These are phyloP conservation scores for Suillus lakei DNA, from an alignment of 768 basidiomycete genomes.

Conservation along the genomic window DNA sequence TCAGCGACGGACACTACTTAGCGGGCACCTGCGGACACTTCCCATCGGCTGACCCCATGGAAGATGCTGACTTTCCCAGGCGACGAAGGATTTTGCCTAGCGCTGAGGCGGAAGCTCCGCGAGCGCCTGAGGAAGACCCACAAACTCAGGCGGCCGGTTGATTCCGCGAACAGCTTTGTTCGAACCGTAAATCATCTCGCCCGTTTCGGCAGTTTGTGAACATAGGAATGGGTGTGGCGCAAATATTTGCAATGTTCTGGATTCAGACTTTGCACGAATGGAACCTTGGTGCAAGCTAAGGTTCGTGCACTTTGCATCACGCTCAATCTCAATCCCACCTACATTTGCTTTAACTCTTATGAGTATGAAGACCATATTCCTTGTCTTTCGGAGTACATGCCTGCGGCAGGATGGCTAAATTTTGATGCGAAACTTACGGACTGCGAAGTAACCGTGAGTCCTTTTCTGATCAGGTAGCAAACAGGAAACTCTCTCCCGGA, in stretches of 20 bases:
- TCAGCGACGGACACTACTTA: background rate
- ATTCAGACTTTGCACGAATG: constrained; percentile 4
- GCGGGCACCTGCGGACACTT: no score
- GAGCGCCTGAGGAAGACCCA: constrained; percentile 2
- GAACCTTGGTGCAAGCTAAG: background rate
- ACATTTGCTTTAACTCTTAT: background rate
- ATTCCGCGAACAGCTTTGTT: constrained; percentile 2
- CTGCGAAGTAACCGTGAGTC: constrained; percentile 13
- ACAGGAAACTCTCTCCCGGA: constrained; percentile 2
- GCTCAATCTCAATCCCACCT: background rate
- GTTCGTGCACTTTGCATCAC: background rate
- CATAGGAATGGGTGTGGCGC: background rate
- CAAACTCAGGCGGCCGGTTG: background rate
- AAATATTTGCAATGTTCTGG: constrained; percentile 1
- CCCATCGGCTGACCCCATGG: background rate
- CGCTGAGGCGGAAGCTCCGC: background rate
- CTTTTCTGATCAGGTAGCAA: constrained; percentile 5
- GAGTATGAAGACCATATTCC: background rate
- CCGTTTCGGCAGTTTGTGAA: constrained; percentile 1
- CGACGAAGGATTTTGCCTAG: constrained; percentile 5
- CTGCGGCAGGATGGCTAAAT: background rate
- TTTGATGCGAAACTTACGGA: constrained; percentile 14
- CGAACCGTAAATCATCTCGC: constrained; percentile 12
- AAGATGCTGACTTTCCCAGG: background rate
- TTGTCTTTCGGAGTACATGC: constrained; percentile 3